A percentile compares a stretch with the other conserved stretches of the same genome.
These are phyloP conservation scores for Vanrija sp. DNA, from an alignment of 1,284 basidiomycete species.

Conservation along the genomic window DNA sequence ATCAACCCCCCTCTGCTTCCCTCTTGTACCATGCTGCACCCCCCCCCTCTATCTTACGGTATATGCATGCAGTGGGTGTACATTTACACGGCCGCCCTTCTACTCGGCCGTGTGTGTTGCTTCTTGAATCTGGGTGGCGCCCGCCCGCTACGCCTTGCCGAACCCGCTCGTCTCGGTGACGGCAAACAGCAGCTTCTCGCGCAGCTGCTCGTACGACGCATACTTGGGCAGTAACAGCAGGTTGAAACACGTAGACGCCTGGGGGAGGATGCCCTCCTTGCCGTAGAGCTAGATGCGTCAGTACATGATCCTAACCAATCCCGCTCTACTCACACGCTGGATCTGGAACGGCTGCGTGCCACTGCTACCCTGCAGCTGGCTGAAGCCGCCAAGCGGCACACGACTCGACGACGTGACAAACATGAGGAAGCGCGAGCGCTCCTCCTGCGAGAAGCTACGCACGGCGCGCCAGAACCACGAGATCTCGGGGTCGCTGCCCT, in stretches of 20 bases:
- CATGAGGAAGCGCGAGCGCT: conserved; percentile 90
- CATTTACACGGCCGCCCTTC: background rate
- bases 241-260: conserved; percentile 50
- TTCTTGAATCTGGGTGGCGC: background rate
- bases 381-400: conserved; percentile 90
- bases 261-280: conserved; percentile 46
- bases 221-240: conserved; percentile 77
- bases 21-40: too few species aligned
- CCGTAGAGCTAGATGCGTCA: conserved; percentile 53
- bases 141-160: conserved; percentile 54
- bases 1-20: too few species aligned
- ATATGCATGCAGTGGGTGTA: conserved; percentile 4
- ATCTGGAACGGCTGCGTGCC: conserved; percentile 96
- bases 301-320: conserved; percentile 40
- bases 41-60: too few species aligned
- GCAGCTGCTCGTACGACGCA: conserved; percentile 87
- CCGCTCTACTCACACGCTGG: conserved; percentile 60
- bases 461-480: conserved; percentile 99
- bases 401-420: conserved; percentile 92
- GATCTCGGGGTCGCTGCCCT: conserved; percentile 76
- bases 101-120: background rate
- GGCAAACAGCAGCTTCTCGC: conserved; percentile 78
- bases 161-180: conserved; percentile 94
- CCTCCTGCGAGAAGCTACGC: conserved; percentile 94
- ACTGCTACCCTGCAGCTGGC: conserved; percentile 87